Conservation (phyloP, 768 basidiomycete species). For the Serendipita sp. region DNA sequence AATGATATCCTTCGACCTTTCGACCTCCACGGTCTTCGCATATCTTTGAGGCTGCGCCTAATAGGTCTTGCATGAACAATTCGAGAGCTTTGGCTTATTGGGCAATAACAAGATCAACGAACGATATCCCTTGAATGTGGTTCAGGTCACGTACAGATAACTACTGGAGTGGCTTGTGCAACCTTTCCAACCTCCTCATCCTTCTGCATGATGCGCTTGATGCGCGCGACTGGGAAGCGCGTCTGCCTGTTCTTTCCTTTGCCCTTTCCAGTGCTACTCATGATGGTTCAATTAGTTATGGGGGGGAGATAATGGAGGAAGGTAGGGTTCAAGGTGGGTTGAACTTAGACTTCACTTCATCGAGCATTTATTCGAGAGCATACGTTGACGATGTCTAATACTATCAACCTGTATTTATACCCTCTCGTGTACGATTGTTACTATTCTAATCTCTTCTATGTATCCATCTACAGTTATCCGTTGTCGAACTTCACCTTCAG, state of each 20-base stretch:
- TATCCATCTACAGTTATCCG: constrained; percentile 38
- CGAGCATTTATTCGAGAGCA: not conserved
- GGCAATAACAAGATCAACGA: not conserved
- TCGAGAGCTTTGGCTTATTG: constrained; percentile 79
- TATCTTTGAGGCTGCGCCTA: constrained; percentile 69
- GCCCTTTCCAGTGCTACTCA: not conserved
- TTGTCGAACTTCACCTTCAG: constrained; percentile 88
- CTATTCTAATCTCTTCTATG: not conserved
- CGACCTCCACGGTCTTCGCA: constrained; percentile 62
- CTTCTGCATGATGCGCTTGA: constrained; percentile 99
- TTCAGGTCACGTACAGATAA: constrained; percentile 57
- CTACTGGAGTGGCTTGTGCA: constrained; percentile 86
- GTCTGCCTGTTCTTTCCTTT: constrained; percentile 63
- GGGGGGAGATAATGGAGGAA: no score
- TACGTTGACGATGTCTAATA: constrained; percentile 29
- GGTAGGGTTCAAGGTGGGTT: no score
- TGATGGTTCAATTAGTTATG: not conserved
- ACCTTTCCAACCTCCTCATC: constrained; percentile 99
- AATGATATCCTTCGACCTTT: constrained; percentile 82
- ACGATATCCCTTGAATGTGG: not conserved
- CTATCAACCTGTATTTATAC: constrained; percentile 30
- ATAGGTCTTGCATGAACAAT: constrained; percentile 70
- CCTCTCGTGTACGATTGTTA: not conserved
- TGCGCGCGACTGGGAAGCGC: constrained; percentile 86
- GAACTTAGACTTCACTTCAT: not conserved